Evolutionary conservation across 2,329 filamentous ascomycete genomes (phyloP).

Genomic region (Monosporascus ibericus): DNA sequence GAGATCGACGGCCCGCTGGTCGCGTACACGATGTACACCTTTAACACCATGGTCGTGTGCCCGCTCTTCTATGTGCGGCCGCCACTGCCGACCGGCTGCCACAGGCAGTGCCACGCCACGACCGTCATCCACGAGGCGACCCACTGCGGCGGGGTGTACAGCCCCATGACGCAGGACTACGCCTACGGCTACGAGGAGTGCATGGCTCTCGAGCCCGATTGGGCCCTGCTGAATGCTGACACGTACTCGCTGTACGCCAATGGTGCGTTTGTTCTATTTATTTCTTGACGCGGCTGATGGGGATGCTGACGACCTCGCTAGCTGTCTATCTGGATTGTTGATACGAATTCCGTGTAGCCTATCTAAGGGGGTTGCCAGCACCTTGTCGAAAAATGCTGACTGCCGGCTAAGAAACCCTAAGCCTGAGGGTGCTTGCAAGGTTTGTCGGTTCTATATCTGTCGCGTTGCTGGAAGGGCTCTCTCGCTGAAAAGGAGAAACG

Average conservation of each 20-base stretch:
- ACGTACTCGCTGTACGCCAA: slow-evolving; percentile 16
- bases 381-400: too few relatives aligned
- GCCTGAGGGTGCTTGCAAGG: too few relatives aligned
- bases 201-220: slow-evolving; percentile 6
- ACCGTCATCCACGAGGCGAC: slow-evolving; percentile 18
- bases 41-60: slow-evolving; percentile 13
- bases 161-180: slow-evolving; percentile 13
- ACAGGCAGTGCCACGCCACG: slow-evolving; percentile 15
- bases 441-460: too few relatives aligned
- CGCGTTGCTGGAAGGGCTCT: too few relatives aligned
- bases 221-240: slow-evolving; percentile 14
- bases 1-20: slow-evolving; percentile 12
- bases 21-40: slow-evolving; percentile 13
- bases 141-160: slow-evolving; percentile 14
- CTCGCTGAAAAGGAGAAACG: too few relatives aligned
- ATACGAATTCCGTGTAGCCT: neutral
- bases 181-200: slow-evolving; percentile 15
- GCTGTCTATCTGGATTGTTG: slow-evolving; percentile 15
- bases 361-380: too few relatives aligned
- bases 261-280: slow-evolving; percentile 5
- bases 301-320: slow-evolving; percentile 4
- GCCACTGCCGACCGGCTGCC: slow-evolving; percentile 11
- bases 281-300: neutral
- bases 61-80: slow-evolving; percentile 16
- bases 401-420: too few relatives aligned